Conservation (phyloP, 1,284 basidiomycete genomes). For the Marasmius sp. region DNA sequence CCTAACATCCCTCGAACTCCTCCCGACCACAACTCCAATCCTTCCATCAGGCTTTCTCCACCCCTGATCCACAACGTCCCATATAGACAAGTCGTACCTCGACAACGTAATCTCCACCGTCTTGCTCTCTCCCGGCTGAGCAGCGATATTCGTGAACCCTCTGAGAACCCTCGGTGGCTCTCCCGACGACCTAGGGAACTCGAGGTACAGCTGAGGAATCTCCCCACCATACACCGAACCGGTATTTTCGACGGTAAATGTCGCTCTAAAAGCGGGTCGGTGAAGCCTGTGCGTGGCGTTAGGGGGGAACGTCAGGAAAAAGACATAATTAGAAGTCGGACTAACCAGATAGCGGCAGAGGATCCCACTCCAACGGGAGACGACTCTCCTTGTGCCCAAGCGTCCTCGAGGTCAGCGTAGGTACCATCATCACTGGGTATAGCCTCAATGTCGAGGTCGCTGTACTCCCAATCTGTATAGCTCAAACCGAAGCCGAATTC, state of each 20-base stretch:
- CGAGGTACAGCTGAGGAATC: conserved; percentile 67
- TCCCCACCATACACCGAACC: conserved; percentile 56
- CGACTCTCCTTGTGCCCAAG: conserved; percentile 56
- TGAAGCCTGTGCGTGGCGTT: conserved; percentile 50
- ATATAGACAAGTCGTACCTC: conserved; percentile 62
- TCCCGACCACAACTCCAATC: conserved; percentile 46
- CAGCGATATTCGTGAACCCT: conserved; percentile 62
- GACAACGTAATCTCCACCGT: conserved; percentile 57
- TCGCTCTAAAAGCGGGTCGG: conserved; percentile 55
- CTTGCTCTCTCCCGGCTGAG: conserved; percentile 46
- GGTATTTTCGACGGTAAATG: conserved; percentile 60
- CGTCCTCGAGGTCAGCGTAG: conserved; percentile 38
- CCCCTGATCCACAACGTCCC: conserved; percentile 53
- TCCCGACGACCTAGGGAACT: conserved; percentile 53
- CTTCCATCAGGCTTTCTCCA: conserved; percentile 45
- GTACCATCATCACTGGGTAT: conserved; percentile 32
- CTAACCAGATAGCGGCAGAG: conserved; percentile 54
- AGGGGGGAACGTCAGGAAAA: background rate
- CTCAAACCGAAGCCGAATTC: conserved; percentile 86
- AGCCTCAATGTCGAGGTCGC: conserved; percentile 44
- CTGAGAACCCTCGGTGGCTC: conserved; percentile 64
- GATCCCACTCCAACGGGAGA: conserved; percentile 49
- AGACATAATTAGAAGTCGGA: background rate
- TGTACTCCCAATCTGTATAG: conserved; percentile 80
- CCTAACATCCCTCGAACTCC: conserved; percentile 51